A percentile compares a stretch with the other conserved stretches of the same genome.
phyloP scores from a whole-genome alignment of 192 early-diverging fungal species.

The Coemansia guatemalensis region DNA sequence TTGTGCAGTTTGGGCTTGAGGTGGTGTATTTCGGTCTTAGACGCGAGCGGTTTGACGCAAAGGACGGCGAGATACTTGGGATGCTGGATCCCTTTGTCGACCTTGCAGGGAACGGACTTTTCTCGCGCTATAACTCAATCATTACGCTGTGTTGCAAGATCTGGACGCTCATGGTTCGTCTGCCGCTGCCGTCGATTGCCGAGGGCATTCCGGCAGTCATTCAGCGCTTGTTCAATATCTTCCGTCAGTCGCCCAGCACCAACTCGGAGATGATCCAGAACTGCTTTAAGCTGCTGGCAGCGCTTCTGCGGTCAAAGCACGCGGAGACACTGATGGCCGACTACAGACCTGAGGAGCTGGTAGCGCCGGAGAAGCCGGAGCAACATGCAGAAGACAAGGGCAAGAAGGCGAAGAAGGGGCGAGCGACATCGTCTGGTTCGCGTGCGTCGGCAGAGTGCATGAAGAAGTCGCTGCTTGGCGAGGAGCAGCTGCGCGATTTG shows the following conservation, averaged over 20 bases:
- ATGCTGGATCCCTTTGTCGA: conserved; percentile 82
- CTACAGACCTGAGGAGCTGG: conserved; percentile 25
- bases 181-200: conserved; percentile 71
- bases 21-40: conserved; percentile 73
- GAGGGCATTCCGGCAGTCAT: conserved; percentile 70
- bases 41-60: conserved; percentile 58
- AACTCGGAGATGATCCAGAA: conserved; percentile 71
- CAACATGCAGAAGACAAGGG: conserved; percentile 12
- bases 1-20: conserved; percentile 92
- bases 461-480: conserved; percentile 32
- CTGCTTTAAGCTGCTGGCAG: conserved; percentile 79
- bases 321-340: conserved; percentile 61
- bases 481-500: conserved; percentile 71
- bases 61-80: conserved; percentile 58
- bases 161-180: conserved; percentile 67
- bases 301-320: conserved; percentile 75
- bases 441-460: conserved; percentile 10
- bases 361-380: not conserved
- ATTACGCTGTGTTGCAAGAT: conserved; percentile 69
- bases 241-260: conserved; percentile 62
- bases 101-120: conserved; percentile 77
- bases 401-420: conserved; percentile 21
- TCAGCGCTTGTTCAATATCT: conserved; percentile 74
- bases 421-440: not conserved
- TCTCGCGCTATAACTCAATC: conserved; percentile 75